These are phyloP conservation scores for Urochloa ruziziensis DNA, from an alignment of 176 grass and related monocot species.

Conservation along the genomic window DNA sequence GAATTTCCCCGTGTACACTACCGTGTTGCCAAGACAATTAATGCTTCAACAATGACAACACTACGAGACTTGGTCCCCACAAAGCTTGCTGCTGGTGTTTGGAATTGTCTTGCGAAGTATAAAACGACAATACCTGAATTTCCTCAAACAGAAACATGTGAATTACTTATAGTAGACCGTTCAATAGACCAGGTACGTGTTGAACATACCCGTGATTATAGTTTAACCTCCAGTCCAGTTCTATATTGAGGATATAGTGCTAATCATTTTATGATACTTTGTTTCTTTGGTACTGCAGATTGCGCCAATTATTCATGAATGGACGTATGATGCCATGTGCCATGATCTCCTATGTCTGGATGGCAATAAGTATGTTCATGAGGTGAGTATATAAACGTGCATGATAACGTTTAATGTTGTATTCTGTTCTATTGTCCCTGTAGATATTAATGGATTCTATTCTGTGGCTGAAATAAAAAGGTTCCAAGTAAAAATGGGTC, in stretches of 20 bases:
- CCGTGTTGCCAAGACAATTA: constrained; percentile 79
- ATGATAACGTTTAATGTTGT: constrained; percentile 10
- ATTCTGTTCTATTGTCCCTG: not conserved
- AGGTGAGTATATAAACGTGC: constrained; percentile 51
- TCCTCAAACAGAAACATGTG: constrained; percentile 89
- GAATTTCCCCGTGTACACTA: constrained; percentile 94
- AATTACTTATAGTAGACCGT: constrained; percentile 94
- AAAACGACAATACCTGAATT: constrained; percentile 74
- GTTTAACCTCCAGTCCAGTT: not conserved
- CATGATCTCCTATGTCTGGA: constrained; percentile 92
- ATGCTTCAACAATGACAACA: constrained; percentile 78
- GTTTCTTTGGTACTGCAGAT: constrained; percentile 57
- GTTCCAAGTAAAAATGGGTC: constrained; percentile 80
- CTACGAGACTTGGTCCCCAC: constrained; percentile 78
- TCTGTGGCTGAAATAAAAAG: constrained; percentile 50
- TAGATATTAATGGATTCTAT: constrained; percentile 18
- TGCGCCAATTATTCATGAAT: constrained; percentile 96
- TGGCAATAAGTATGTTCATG: constrained; percentile 91
- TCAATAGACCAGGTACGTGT: constrained; percentile 76
- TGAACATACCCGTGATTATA: not conserved
- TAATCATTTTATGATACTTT: not conserved
- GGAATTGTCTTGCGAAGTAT: constrained; percentile 69
- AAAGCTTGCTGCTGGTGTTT: constrained; percentile 87
- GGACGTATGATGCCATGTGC: constrained; percentile 99
- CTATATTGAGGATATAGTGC: not conserved